phyloP scores from a whole-genome alignment of 371 early-diverging fungal species.

The Coemansia sp. region DNA sequence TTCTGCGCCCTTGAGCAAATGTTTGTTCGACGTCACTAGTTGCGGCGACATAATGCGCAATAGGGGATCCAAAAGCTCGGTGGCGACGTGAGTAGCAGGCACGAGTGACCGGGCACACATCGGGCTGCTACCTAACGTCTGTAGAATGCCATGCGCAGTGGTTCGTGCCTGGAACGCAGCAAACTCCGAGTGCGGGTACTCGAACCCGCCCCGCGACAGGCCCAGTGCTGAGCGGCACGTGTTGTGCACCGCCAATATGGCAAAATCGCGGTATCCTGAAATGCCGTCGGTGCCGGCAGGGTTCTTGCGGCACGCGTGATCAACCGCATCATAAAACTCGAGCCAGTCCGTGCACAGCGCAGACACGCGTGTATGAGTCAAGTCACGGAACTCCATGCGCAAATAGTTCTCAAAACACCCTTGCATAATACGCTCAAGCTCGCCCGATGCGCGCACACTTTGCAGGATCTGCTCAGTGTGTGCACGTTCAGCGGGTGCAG shows the following conservation, averaged over 20 bases:
- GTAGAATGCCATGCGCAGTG: slow-evolving; percentile 60
- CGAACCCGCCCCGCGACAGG: slow-evolving; percentile 61
- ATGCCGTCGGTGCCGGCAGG: slow-evolving; percentile 57
- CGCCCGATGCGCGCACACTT: slow-evolving; percentile 66
- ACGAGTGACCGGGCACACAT: slow-evolving; percentile 55
- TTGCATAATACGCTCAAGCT: slow-evolving; percentile 75
- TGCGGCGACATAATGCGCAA: slow-evolving; percentile 76
- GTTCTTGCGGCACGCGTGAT: slow-evolving; percentile 51
- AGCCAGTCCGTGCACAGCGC: slow-evolving; percentile 71
- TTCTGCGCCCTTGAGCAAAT: slow-evolving; percentile 73
- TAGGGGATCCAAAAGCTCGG: slow-evolving; percentile 67
- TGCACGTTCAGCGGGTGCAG: slow-evolving; percentile 10
- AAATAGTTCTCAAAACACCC: slow-evolving; percentile 92
- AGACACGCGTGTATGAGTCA: slow-evolving; percentile 64
- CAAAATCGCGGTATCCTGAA: slow-evolving; percentile 68
- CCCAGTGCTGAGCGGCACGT: slow-evolving; percentile 73
- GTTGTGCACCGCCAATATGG: slow-evolving; percentile 74
- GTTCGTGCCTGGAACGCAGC: slow-evolving; percentile 62
- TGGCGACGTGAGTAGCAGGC: slow-evolving; percentile 47
- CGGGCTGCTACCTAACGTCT: slow-evolving; percentile 57
- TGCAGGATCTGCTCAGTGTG: slow-evolving; percentile 53
- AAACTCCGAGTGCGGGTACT: slow-evolving; percentile 78
- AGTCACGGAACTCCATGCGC: slow-evolving; percentile 72
- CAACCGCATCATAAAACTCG: slow-evolving; percentile 74
- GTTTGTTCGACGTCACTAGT: slow-evolving; percentile 66